A percentile compares a stretch with the other conserved stretches of the same genome.
These are phyloP conservation scores for Aleurites moluccanus DNA, from an alignment of 441 rosid genomes.

Conservation along the genomic window DNA sequence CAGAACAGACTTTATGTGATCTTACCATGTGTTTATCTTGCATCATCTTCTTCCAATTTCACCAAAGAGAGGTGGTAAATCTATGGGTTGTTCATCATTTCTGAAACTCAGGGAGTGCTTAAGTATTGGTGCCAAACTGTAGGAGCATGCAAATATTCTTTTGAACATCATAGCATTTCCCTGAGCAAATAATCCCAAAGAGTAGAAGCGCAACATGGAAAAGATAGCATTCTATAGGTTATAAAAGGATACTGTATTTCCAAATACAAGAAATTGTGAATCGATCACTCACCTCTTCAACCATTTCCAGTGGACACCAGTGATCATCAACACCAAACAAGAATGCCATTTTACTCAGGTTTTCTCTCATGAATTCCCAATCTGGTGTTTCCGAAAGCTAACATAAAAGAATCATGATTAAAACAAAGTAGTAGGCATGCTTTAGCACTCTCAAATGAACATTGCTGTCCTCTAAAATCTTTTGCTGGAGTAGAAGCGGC, in stretches of 20 bases:
- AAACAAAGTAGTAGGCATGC: slow-evolving; percentile 12
- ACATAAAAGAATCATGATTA: slow-evolving; percentile 31
- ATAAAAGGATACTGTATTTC: slow-evolving; percentile 6
- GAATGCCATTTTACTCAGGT: slow-evolving; percentile 55
- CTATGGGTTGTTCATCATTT: neutral
- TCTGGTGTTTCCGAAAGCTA: slow-evolving; percentile 74
- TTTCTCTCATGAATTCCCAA: slow-evolving; percentile 71
- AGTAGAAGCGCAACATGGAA: neutral
- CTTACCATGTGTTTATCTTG: neutral
- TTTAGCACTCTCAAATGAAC: neutral
- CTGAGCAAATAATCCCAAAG: neutral
- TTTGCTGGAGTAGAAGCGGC: slow-evolving; percentile 15
- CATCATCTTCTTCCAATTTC: neutral
- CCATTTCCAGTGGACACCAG: slow-evolving; percentile 84
- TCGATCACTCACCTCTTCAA: slow-evolving; percentile 59
- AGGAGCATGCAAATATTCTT: neutral
- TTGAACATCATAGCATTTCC: neutral
- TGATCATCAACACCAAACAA: slow-evolving; percentile 81
- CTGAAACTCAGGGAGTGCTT: neutral
- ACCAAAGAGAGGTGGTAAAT: neutral
- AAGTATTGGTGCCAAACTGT: neutral
- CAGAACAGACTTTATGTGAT: neutral
- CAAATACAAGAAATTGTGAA: neutral
- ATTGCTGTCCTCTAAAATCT: slow-evolving; percentile 6
- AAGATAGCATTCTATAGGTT: neutral